phyloP scores from a whole-genome alignment of 768 basidiomycete species.

The Psilocybe cyanescens region DNA sequence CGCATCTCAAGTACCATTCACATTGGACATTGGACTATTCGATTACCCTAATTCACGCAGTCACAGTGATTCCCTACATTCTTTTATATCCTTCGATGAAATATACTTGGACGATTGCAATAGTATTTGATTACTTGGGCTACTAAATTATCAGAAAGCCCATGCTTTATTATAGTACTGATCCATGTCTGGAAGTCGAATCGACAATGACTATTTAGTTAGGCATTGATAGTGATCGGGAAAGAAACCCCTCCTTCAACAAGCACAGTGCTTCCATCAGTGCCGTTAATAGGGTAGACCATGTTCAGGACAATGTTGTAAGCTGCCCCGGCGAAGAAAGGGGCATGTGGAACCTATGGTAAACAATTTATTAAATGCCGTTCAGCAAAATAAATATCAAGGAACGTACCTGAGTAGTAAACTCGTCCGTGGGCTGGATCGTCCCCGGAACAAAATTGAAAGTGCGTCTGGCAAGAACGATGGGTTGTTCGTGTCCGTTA shows the following conservation, averaged over 20 bases:
- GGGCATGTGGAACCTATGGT: not conserved
- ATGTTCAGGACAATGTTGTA: not conserved
- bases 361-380: not conserved
- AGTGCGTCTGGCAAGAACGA: conserved; percentile 5
- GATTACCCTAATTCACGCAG: no score
- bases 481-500: conserved; percentile 12
- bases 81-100: no score
- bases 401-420: not conserved
- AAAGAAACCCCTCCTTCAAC: not conserved
- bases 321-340: not conserved
- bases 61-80: no score
- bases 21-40: no score
- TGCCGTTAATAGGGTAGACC: not conserved
- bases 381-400: not conserved
- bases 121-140: no score
- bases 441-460: not conserved
- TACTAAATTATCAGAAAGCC: no score
- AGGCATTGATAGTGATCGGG: not conserved
- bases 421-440: not conserved
- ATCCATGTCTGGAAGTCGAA: no score
- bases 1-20: no score
- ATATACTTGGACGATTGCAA: no score
- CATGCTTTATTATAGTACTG: no score
- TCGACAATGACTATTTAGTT: no score
- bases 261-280: not conserved